Evolutionary conservation across 1,284 basidiomycete genomes (phyloP).

Genomic region (Ustilago tritici): DNA sequence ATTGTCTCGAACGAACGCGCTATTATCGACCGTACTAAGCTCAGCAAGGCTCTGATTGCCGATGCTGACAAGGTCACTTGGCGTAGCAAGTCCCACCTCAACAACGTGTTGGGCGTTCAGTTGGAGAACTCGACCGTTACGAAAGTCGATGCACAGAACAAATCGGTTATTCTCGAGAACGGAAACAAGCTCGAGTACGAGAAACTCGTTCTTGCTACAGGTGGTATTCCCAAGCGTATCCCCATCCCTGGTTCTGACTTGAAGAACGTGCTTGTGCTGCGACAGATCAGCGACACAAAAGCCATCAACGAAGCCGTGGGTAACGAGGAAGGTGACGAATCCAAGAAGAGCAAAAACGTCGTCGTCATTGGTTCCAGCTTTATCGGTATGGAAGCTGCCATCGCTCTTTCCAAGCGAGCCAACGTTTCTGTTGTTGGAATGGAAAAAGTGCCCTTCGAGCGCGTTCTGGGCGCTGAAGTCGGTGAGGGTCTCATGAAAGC

Average conservation of each 20-base stretch:
- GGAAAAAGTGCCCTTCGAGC: constrained; percentile 85
- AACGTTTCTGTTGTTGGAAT: constrained; percentile 86
- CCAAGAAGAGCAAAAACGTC: constrained; percentile 73
- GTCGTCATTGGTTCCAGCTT: constrained; percentile 91
- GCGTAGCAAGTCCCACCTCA: constrained; percentile 80
- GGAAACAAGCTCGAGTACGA: constrained; percentile 69
- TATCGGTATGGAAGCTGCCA: constrained; percentile 92
- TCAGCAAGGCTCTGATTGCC: constrained; percentile 86
- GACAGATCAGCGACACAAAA: constrained; percentile 80
- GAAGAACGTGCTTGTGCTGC: constrained; percentile 82
- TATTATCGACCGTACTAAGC: constrained; percentile 90
- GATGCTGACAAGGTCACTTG: constrained; percentile 82
- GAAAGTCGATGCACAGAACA: constrained; percentile 50
- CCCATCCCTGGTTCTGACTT: constrained; percentile 83
- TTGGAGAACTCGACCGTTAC: constrained; percentile 74
- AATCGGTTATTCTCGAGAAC: constrained; percentile 68
- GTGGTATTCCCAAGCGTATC: constrained; percentile 73
- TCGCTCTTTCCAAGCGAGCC: constrained; percentile 77
- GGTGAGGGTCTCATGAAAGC: constrained; percentile 82
- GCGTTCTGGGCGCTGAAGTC: constrained; percentile 83
- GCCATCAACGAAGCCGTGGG: constrained; percentile 78
- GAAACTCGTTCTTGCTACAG: constrained; percentile 71
- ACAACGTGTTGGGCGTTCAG: constrained; percentile 83
- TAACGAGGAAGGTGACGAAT: constrained; percentile 63
- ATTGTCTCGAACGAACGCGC: constrained; percentile 82